Evolutionary conservation across 148 eudicot genomes (phyloP).

Genomic region (Mesembryanthemum crystallinum): DNA sequence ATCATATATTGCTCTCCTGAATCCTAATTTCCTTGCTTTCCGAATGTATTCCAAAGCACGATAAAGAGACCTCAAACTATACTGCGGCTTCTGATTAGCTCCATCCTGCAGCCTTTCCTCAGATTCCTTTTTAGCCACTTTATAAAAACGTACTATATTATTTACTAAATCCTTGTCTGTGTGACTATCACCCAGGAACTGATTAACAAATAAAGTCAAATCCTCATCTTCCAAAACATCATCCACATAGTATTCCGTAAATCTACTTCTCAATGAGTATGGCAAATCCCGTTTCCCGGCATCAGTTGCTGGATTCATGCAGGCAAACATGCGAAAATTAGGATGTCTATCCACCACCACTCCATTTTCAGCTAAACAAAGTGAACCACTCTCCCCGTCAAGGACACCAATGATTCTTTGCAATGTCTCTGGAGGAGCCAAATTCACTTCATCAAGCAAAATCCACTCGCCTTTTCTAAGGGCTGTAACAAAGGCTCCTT

Average conservation of each 20-base stretch:
- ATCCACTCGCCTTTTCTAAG: constrained; percentile 92
- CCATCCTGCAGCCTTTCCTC: constrained; percentile 92
- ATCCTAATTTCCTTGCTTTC: constrained; percentile 51
- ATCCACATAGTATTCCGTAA: constrained; percentile 90
- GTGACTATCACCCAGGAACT: constrained; percentile 50
- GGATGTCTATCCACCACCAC: constrained; percentile 70
- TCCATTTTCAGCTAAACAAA: constrained; percentile 95
- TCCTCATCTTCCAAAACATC: constrained; percentile 85
- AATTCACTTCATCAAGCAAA: constrained; percentile 93
- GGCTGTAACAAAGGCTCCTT: constrained; percentile 91
- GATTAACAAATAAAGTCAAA: constrained; percentile 57
- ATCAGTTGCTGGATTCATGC: constrained; percentile 99
- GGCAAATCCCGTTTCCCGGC: constrained; percentile 97
- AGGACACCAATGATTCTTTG: constrained; percentile 92
- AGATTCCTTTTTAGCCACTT: constrained; percentile 79
- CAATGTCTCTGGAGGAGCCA: constrained; percentile 95
- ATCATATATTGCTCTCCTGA: constrained; percentile 68
- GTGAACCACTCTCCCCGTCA: constrained; percentile 84
- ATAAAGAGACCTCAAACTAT: constrained; percentile 89
- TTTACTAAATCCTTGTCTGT: constrained; percentile 41
- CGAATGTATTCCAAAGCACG: constrained; percentile 84
- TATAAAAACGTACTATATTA: constrained; percentile 67
- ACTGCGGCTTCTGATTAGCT: constrained; percentile 97
- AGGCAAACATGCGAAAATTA: constrained; percentile 86
- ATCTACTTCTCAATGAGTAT: constrained; percentile 66